Evolutionary conservation across 352 stramenopile species (phyloP), one percentile per base, ranked within the genome.

Genomic region (Globisporangium viniferum): DNA sequence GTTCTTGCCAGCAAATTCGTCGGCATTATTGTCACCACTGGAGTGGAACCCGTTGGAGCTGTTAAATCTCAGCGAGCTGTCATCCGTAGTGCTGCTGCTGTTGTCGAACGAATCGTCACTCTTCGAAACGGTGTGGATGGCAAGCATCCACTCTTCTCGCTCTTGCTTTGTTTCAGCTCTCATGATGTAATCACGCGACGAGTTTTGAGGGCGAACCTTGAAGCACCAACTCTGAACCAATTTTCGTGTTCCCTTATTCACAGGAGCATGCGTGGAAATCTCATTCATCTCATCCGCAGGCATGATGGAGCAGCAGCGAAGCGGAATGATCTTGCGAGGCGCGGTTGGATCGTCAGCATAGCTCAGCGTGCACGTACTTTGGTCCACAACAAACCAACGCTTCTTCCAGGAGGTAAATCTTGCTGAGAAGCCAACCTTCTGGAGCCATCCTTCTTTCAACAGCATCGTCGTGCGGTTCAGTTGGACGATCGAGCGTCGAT

Each of bases 111-210:
- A 70, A 5, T 73, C 77, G 10, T 92, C 84, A 35, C 73, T 74
- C 69, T 90, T 91, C 18, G 84, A 79, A 20, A 95, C 86, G 8
- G 87, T 89, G 46, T 88, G 80, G 54, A 95, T 93, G 2, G 88
- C 88, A 35, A 93, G 75, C 88, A 96, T 94, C 88, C 88, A 96
- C 66, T 94, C 88, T 63, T 96, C 88, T n/a, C 88, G 88, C 62
- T 93, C 85, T 77, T 96, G 88, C 72, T 96, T 96, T 1, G 88
- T 96, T 55, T 93, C 85, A 10, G 88, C 86, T 53, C 76, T 84
- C 70, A 96, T 93, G 66, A 93, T 88, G 67, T 93, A 95, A 44
- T 94, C 85, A 48, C 85, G 82, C 24, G 80, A 90, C 57, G 84
- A 93, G 60, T 86, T 91, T 64, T 84, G 79, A 5, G 84, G 82